Percentiles rank a stretch among this genome's conserved stretches.
These are phyloP conservation scores for Triticum timopheevii DNA, from an alignment of 176 grass and related monocot genomes.

Conservation along the genomic window DNA sequence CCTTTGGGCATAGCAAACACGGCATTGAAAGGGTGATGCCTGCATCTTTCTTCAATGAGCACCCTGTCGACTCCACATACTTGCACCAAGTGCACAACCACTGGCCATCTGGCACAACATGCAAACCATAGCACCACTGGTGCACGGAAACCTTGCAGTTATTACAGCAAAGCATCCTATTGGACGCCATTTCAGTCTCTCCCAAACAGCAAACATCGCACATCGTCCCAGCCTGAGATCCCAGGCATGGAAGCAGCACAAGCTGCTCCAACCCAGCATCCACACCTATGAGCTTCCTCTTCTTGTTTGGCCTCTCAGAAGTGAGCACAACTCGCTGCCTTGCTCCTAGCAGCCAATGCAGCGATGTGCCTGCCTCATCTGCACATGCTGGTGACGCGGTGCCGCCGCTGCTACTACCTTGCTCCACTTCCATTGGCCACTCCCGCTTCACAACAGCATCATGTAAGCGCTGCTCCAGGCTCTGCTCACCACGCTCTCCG, in stretches of 20 bases:
- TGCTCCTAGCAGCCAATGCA: slow-evolving; percentile 56
- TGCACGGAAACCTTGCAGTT: slow-evolving; percentile 74
- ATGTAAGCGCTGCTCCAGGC: slow-evolving; percentile 24
- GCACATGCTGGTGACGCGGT: not conserved
- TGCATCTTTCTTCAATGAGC: slow-evolving; percentile 19
- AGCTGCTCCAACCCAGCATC: slow-evolving; percentile 83
- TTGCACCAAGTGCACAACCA: slow-evolving; percentile 86
- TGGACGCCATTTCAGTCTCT: slow-evolving; percentile 44
- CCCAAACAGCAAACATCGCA: slow-evolving; percentile 80
- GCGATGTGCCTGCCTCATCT: slow-evolving; percentile 29
- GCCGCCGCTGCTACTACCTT: slow-evolving; percentile 26
- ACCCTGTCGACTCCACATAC: slow-evolving; percentile 42
- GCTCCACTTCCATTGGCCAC: slow-evolving; percentile 21
- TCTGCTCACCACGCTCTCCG: slow-evolving; percentile 29
- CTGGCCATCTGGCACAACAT: slow-evolving; percentile 41
- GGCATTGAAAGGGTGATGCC: slow-evolving; percentile 18
- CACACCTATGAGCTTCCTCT: slow-evolving; percentile 84
- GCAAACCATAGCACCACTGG: slow-evolving; percentile 95
- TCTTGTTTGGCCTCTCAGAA: slow-evolving; percentile 94
- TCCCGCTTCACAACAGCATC: slow-evolving; percentile 29
- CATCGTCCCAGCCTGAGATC: slow-evolving; percentile 27
- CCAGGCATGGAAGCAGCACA: slow-evolving; percentile 55
- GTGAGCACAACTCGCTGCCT: slow-evolving; percentile 79
- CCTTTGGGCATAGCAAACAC: slow-evolving; percentile 84
- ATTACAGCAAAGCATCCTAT: slow-evolving; percentile 66